phyloP scores from a whole-genome alignment of 139 green algal species.

The Pseudopediastrum boryanum region DNA sequence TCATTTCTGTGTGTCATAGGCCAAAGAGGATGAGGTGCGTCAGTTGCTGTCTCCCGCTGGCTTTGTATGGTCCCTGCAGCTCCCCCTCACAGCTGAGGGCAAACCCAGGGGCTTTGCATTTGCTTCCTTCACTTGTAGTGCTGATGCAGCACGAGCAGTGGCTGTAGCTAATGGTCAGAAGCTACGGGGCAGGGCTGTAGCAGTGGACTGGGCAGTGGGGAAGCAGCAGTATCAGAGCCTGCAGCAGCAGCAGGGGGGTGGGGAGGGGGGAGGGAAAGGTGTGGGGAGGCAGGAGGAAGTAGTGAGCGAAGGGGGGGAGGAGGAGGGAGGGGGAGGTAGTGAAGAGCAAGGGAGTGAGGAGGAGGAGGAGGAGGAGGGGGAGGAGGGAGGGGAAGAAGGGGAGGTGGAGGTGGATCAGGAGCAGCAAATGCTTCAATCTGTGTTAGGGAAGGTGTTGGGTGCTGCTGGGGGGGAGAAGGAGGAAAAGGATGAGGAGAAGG shows the following conservation, averaged over 20 bases:
- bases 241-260: conserved; percentile 15
- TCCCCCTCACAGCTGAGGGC: conserved; percentile 44
- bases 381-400: conserved; percentile 14
- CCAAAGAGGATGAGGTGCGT: conserved; percentile 28
- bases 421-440: conserved; percentile 26
- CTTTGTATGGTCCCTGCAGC: conserved; percentile 23
- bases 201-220: conserved; percentile 90
- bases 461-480: conserved; percentile 7
- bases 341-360: background rate
- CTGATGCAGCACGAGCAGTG: conserved; percentile 81
- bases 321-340: conserved; percentile 20
- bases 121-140: conserved; percentile 75
- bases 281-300: conserved; percentile 2
- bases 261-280: background rate
- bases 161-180: conserved; percentile 73
- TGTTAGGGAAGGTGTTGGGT: conserved; percentile 23
- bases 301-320: conserved; percentile 1
- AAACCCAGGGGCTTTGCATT: conserved; percentile 89
- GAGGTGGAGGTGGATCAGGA: conserved; percentile 25
- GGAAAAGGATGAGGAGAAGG: conserved; percentile 2
- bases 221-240: conserved; percentile 72
- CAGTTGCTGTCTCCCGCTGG: conserved; percentile 13
- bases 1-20: too few relatives aligned
- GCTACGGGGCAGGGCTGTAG: conserved; percentile 73
- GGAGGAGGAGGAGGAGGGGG: conserved; percentile 19